Conservation (phyloP, 2,329 filamentous ascomycete species). For the Aspergillus piperis region DNA sequence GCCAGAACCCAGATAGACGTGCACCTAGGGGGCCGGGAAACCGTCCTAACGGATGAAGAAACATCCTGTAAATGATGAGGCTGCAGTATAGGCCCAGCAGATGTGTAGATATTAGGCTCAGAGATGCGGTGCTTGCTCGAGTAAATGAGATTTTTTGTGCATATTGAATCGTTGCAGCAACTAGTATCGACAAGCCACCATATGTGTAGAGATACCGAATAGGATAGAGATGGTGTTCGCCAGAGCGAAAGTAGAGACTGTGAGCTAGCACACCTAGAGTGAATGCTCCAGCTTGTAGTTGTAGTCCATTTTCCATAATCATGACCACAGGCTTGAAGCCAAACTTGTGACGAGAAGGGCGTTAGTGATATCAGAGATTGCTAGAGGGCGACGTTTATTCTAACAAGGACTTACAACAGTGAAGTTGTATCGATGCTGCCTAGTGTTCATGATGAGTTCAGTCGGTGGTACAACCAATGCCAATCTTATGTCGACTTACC, state of each 20-base stretch:
- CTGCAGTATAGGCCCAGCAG: conserved; percentile 14
- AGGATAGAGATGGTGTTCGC: conserved; percentile 1
- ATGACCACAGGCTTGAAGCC: neutral
- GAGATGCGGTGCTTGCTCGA: neutral
- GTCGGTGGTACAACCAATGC: neutral
- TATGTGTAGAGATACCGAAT: neutral
- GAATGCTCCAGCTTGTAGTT: neutral
- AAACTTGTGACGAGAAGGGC: too few species aligned
- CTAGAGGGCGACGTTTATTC: neutral
- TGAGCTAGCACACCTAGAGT: neutral
- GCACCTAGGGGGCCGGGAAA: conserved; percentile 32
- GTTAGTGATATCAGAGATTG: neutral
- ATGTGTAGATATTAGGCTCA: neutral
- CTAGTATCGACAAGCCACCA: too few species aligned
- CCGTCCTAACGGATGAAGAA: conserved; percentile 17
- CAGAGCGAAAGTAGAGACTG: neutral
- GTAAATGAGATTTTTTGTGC: neutral
- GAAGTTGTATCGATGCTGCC: neutral
- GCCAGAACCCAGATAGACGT: conserved; percentile 35
- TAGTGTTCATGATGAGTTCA: neutral
- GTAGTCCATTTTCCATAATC: neutral
- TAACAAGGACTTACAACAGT: neutral
- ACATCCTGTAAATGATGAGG: conserved; percentile 12
- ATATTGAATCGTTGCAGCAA: neutral
- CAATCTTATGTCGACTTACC: neutral